Evolutionary conservation across 495 filamentous ascomycete species (phyloP).

Genomic region (Aspergillus coremiiformis): DNA sequence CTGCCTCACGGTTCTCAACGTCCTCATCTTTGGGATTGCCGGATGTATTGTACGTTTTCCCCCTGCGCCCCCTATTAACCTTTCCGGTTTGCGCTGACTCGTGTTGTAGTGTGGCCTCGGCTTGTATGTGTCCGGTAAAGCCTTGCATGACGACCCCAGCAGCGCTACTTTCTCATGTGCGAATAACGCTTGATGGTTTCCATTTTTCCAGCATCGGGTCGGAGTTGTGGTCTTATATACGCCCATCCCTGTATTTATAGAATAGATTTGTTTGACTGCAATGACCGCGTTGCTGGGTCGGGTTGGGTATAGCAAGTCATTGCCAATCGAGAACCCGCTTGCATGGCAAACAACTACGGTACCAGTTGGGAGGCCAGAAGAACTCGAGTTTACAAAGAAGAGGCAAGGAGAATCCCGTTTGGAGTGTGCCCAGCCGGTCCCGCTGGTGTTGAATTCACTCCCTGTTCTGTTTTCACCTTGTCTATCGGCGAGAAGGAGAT

Average conservation of each 20-base stretch:
- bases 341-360: too few species aligned
- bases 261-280: not conserved
- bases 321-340: too few species aligned
- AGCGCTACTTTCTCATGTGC: slow-evolving; percentile 30
- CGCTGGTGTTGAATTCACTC: too few species aligned
- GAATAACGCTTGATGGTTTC: slow-evolving; percentile 16
- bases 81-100: slow-evolving; percentile 4
- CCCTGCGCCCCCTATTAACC: not conserved
- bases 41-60: slow-evolving; percentile 22
- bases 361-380: too few species aligned
- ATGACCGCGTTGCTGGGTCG: too few species aligned
- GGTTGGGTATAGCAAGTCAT: too few species aligned
- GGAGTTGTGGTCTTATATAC: not conserved
- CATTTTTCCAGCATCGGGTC: not conserved
- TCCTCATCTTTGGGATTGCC: slow-evolving; percentile 46
- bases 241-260: not conserved
- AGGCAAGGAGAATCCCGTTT: too few species aligned
- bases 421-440: too few species aligned
- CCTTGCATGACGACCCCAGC: slow-evolving; percentile 27
- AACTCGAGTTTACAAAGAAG: too few species aligned
- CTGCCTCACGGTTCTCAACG: slow-evolving; percentile 39
- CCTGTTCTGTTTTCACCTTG: too few species aligned
- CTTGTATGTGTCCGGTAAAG: slow-evolving; percentile 31
- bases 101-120: slow-evolving; percentile 30
- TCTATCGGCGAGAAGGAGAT: too few species aligned